These are phyloP conservation scores for Adansonia rubrostipa DNA, from an alignment of 441 rosid species.

Conservation along the genomic window DNA sequence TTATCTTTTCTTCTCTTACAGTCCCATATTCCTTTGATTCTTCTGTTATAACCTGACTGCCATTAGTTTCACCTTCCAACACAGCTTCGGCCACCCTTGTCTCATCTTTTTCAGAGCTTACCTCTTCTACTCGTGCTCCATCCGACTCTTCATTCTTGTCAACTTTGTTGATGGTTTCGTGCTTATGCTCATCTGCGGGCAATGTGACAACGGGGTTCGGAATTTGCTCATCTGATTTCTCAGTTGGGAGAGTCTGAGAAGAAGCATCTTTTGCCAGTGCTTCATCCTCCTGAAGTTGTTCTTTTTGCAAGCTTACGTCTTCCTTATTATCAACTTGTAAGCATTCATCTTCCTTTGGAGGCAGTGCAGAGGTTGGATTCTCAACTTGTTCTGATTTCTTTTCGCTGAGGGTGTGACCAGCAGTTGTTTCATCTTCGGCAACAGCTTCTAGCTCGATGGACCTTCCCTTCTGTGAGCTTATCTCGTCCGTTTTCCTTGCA, in stretches of 20 bases:
- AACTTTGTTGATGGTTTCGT: neutral
- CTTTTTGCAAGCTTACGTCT: slow-evolving; percentile 31
- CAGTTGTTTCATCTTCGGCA: slow-evolving; percentile 31
- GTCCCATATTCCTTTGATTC: no score
- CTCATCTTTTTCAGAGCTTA: no score
- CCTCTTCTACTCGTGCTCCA: no score
- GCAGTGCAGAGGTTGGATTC: slow-evolving; percentile 25
- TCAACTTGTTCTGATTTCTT: slow-evolving; percentile 26
- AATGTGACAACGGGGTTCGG: neutral
- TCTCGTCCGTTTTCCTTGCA: slow-evolving; percentile 17
- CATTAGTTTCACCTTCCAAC: no score
- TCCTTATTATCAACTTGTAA: slow-evolving; percentile 34
- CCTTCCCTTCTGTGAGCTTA: slow-evolving; percentile 19
- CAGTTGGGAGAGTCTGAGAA: slow-evolving; percentile 14
- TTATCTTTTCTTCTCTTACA: neutral
- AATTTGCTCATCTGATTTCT: slow-evolving; percentile 24
- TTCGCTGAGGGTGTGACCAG: slow-evolving; percentile 24
- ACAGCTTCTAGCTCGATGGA: slow-evolving; percentile 22
- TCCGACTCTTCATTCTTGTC: neutral
- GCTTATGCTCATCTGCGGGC: neutral
- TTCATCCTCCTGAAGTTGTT: slow-evolving; percentile 25
- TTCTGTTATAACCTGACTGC: no score
- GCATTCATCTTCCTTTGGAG: slow-evolving; percentile 26
- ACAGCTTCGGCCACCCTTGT: no score
- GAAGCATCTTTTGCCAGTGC: neutral